Evolutionary conservation across 352 stramenopile genomes (phyloP).

Genomic region (Pythium plurisporium): DNA sequence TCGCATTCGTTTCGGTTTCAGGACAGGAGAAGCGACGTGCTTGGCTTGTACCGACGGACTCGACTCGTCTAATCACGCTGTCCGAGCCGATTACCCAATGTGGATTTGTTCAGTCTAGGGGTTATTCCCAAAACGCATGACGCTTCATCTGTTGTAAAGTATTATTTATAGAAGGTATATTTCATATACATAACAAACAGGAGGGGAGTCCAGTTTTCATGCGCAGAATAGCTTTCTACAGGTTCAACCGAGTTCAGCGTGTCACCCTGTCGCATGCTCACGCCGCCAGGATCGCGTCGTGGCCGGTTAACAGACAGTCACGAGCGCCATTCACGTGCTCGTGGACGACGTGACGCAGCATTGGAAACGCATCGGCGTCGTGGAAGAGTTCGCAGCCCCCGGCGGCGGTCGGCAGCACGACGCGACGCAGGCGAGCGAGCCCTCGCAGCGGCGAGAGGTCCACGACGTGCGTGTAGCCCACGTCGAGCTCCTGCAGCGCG

Average conservation of each 20-base stretch:
- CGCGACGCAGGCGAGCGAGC: neutral
- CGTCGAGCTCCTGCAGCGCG: constrained; percentile 5
- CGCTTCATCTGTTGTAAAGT: neutral
- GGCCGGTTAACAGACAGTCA: neutral
- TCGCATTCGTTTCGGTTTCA: no score
- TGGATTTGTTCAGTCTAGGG: neutral
- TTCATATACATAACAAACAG: no score
- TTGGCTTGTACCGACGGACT: neutral
- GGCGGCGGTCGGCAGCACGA: neutral
- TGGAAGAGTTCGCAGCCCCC: constrained; percentile 6
- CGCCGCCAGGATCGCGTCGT: neutral
- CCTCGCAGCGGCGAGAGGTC: neutral
- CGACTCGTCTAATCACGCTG: neutral
- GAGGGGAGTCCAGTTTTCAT: no score
- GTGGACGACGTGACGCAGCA: constrained; percentile 6
- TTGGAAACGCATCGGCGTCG: constrained; percentile 2
- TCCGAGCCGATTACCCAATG: neutral
- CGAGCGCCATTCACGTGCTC: neutral
- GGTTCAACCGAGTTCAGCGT: no score
- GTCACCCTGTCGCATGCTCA: no score
- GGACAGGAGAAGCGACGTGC: neutral
- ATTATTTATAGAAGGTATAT: neutral
- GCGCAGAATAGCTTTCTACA: no score
- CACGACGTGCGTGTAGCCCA: neutral
- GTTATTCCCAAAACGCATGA: neutral